These are phyloP conservation scores for Sedum album DNA, from an alignment of 164 flowering plant species.

Conservation along the genomic window DNA sequence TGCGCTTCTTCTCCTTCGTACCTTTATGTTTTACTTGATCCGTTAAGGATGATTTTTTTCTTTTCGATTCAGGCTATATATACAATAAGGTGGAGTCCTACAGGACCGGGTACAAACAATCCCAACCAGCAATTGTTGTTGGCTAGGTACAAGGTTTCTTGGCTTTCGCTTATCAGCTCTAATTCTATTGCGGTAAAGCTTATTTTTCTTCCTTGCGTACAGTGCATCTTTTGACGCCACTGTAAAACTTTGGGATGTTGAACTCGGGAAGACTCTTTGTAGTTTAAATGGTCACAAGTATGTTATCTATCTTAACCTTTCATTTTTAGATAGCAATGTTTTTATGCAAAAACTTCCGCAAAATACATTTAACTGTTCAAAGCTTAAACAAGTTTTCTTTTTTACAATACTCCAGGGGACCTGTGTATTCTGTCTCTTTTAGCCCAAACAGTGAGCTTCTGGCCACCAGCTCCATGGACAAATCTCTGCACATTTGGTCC, in stretches of 20 bases:
- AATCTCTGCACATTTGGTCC: conserved; percentile 77
- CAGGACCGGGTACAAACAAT: conserved; percentile 85
- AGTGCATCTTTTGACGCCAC: conserved; percentile 97
- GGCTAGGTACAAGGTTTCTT: conserved; percentile 51
- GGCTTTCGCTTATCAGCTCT: no score
- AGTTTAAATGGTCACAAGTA: conserved; percentile 88
- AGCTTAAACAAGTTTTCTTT: neutral
- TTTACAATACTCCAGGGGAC: conserved; percentile 44
- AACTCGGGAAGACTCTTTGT: conserved; percentile 47
- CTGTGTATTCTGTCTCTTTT: conserved; percentile 90
- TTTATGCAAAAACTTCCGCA: neutral
- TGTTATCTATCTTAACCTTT: neutral
- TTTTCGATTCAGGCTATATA: conserved; percentile 70
- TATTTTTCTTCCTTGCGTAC: conserved; percentile 12
- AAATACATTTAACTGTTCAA: neutral
- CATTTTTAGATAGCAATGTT: neutral
- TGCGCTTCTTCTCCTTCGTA: neutral
- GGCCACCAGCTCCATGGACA: conserved; percentile 88
- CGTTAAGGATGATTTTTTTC: neutral
- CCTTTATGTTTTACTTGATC: neutral
- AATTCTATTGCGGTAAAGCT: neutral
- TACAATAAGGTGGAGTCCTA: conserved; percentile 94
- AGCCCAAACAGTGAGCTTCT: conserved; percentile 85
- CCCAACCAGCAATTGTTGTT: conserved; percentile 74
- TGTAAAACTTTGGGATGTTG: conserved; percentile 88